Evolutionary conservation across 176 grass and related monocot species (phyloP).

Genomic region (Sorghum bicolor): Sorghum_bicolor_NCBIv3 NC_012870.2:78184001-78184500

Average conservation of each 20-base stretch:
- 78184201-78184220: slow-evolving; percentile 59
- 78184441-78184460: slow-evolving; percentile 61
- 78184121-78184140: slow-evolving; percentile 71
- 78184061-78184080: slow-evolving; percentile 67
- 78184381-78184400: slow-evolving; percentile 30
- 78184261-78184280: slow-evolving; percentile 79
- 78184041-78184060: slow-evolving; percentile 79
- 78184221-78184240: slow-evolving; percentile 41
- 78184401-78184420: slow-evolving; percentile 69
- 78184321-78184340: slow-evolving; percentile 70
- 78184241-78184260: slow-evolving; percentile 62
- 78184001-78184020: slow-evolving; percentile 64
- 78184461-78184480: slow-evolving; percentile 27
- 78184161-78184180: slow-evolving; percentile 59
- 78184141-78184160: slow-evolving; percentile 93
- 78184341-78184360: slow-evolving; percentile 70
- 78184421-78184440: slow-evolving; percentile 80
- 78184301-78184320: slow-evolving; percentile 65
- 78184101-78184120: slow-evolving; percentile 61
- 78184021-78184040: slow-evolving; percentile 74
- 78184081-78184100: slow-evolving; percentile 57
- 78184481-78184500: neutral
- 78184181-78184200: slow-evolving; percentile 54
- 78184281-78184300: slow-evolving; percentile 72
- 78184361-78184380: slow-evolving; percentile 45